Evolutionary conservation across 2,329 filamentous ascomycete species (phyloP), one percentile per base, ranked within the genome.

Genomic region (Colletotrichum sublineola): DNA sequence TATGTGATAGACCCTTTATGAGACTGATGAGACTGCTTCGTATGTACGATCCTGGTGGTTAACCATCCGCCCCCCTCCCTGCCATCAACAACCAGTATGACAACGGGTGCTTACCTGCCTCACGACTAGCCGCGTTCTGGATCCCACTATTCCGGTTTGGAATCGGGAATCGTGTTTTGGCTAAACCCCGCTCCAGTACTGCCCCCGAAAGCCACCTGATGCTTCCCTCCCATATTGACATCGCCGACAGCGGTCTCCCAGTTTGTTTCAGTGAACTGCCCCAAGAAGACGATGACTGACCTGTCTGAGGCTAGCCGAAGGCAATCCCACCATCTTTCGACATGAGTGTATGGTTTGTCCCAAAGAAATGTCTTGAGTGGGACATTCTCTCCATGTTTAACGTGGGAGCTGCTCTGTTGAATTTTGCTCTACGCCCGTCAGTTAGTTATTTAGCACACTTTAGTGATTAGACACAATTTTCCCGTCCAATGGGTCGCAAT

Each of bases 131-230:
- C 20, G 12, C 8, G 5, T 52, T 52, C 46, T 42, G 44, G 24
- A 1, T 20, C 4, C 38, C 53, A 0, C 15, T 18, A 40, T n/a
- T 44, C 33, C 42, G 38, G 15, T 2, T n/a, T 15, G 18, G 20
- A 20, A 40, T 60, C 66, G 48, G 38, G 46, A 57, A 24, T 50
- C 20, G 7, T 33, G 65, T 60, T 48, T 66, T n/a, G 53, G 15
- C 9, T 58, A n/a, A 44, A 24, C 24, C 69, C 60, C 20, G 48
- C 31, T 72, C 8, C 33, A 60, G 58, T 7, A 36, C 53, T 42
- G 31, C 64, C 53, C 33, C 65, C 58, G 60, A 42, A 53, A 14
- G 24, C 31, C 65, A 33, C 60, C 65, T 24, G 38, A 60, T 42
- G 29, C 50, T 7, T 15, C 12, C 33, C 20, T 63, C 46, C 33